A percentile compares a stretch with the other conserved stretches of the same genome.
phyloP scores from a whole-genome alignment of 345 rosid species.

The Cardiospermum halicacabum region DNA sequence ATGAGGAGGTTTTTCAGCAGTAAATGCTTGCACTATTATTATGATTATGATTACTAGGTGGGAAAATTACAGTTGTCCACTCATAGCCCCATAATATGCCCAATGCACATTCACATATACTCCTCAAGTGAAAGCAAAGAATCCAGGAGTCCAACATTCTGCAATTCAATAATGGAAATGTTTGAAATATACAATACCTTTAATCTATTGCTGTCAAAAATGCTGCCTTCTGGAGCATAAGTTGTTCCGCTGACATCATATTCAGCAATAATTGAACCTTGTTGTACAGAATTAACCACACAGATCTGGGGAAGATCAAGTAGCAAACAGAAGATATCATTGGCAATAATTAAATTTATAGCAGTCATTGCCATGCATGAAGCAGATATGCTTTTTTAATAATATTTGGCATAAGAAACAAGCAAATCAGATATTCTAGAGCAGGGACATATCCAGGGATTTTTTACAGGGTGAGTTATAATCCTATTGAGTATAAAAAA shows the following conservation, averaged over 20 bases:
- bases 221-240: slow-evolving; percentile 92
- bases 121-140: slow-evolving; percentile 1
- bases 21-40: background rate
- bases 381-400: background rate
- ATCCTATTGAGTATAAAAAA: no score
- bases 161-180: background rate
- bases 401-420: background rate
- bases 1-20: background rate
- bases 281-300: slow-evolving; percentile 66
- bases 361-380: background rate
- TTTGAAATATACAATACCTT: slow-evolving; percentile 56
- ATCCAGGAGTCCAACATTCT: background rate
- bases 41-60: background rate
- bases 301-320: slow-evolving; percentile 59
- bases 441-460: no score
- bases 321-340: slow-evolving; percentile 14
- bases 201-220: slow-evolving; percentile 54
- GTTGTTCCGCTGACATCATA: slow-evolving; percentile 88
- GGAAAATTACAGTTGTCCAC: background rate
- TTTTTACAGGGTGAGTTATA: no score
- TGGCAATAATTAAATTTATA: background rate
- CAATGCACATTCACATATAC: background rate
- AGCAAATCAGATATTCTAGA: background rate
- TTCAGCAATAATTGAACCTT: slow-evolving; percentile 61
- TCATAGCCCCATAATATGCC: background rate